phyloP scores from a whole-genome alignment of 768 basidiomycete species.

The Scleroderma bovista region DNA sequence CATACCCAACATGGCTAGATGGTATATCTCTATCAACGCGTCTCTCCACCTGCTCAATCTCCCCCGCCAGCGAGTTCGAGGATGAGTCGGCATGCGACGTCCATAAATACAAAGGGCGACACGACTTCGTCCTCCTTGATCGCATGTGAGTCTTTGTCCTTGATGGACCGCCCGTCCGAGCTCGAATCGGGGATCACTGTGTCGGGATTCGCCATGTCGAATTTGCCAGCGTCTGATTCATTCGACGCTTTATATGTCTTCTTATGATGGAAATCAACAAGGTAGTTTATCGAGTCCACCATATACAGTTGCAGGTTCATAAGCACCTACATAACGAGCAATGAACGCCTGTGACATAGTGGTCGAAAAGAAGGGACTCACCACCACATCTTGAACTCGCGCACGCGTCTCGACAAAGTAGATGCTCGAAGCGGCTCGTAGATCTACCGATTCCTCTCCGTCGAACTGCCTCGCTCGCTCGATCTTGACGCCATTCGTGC shows the following conservation, averaged over 20 bases:
- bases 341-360: not conserved
- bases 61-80: conserved; percentile 82
- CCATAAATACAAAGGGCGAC: conserved; percentile 94
- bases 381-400: conserved; percentile 86
- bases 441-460: conserved; percentile 51
- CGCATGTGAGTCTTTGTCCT: conserved; percentile 40
- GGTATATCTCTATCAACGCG: not conserved
- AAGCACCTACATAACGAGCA: conserved; percentile 51
- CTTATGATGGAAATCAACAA: conserved; percentile 98
- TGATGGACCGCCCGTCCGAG: conserved; percentile 55
- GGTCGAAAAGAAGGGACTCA: conserved; percentile 33
- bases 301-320: conserved; percentile 98
- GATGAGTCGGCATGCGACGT: conserved; percentile 90
- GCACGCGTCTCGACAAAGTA: conserved; percentile 95
- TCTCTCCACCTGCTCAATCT: conserved; percentile 20
- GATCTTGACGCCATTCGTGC: conserved; percentile 37
- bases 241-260: conserved; percentile 80
- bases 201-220: conserved; percentile 49
- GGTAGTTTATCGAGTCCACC: conserved; percentile 92
- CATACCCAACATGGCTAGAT: not conserved
- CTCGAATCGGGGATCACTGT: conserved; percentile 38
- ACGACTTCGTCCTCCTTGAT: conserved; percentile 58
- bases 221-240: conserved; percentile 63
- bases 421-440: conserved; percentile 67
- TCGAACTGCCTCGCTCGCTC: conserved; percentile 62